Conservation (phyloP, 176 grass and related monocot genomes). For the Bolboschoenus planiculmis region DNA sequence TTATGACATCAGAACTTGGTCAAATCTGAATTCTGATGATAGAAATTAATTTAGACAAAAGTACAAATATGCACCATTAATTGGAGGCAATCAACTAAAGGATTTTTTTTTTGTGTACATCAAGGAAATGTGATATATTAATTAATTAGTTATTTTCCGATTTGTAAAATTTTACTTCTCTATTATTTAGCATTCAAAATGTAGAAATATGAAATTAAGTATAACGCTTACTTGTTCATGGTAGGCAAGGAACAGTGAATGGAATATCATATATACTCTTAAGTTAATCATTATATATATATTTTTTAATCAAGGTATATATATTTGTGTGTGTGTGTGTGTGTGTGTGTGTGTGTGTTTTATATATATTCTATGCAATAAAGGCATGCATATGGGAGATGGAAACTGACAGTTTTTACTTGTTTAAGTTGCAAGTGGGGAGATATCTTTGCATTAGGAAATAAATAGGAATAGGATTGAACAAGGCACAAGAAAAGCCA, state of each 20-base stretch:
- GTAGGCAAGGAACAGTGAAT: no score
- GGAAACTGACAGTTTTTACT: neutral
- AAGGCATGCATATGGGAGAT: neutral
- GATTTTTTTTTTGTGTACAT: neutral
- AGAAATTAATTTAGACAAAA: neutral
- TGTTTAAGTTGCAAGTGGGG: neutral
- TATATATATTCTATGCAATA: neutral
- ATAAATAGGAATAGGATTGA: neutral
- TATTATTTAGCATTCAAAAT: no score
- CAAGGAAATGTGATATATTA: neutral
- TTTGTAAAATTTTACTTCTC: no score
- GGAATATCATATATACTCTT: no score
- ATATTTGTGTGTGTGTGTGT: neutral
- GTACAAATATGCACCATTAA: neutral
- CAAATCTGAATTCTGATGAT: no score
- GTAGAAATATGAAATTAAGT: no score
- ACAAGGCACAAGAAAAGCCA: constrained; percentile 20
- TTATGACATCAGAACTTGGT: no score
- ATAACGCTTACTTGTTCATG: no score
- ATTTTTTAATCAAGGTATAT: neutral
- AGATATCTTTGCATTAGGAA: neutral
- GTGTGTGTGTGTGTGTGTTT: no score
- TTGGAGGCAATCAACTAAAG: neutral
- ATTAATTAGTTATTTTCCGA: neutral
- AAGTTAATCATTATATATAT: neutral